phyloP scores from a whole-genome alignment of 176 grass and related monocot species.

The Saccharum officinarum region DNA sequence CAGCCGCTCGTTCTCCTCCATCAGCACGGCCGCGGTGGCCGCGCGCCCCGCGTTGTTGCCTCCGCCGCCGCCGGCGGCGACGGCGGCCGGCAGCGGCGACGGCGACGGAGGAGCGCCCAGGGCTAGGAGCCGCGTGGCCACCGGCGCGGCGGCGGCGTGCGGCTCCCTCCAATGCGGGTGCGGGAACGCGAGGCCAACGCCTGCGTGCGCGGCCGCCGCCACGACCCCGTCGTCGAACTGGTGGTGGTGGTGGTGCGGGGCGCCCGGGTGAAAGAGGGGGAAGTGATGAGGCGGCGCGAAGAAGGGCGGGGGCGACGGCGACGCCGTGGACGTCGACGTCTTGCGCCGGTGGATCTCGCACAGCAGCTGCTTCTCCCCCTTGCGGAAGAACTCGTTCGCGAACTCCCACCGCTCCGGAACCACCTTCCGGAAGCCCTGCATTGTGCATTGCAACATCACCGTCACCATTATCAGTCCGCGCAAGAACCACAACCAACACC shows the following conservation, averaged over 20 bases:
- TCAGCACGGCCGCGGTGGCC: constrained; percentile 57
- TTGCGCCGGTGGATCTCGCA: constrained; percentile 95
- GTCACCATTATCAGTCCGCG: background rate
- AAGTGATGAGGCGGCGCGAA: constrained; percentile 58
- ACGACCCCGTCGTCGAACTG: constrained; percentile 48
- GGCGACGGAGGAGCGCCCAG: constrained; percentile 23
- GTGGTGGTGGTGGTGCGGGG: constrained; percentile 49
- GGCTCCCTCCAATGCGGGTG: constrained; percentile 49
- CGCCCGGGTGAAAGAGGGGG: constrained; percentile 51
- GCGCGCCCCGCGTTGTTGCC: constrained; percentile 12
- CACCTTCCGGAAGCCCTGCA: constrained; percentile 87
- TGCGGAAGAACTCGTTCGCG: constrained; percentile 88
- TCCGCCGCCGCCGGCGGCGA: background rate
- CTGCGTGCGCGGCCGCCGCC: background rate
- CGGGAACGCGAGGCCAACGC: constrained; percentile 41
- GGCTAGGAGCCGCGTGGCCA: constrained; percentile 43
- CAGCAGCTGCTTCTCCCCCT: constrained; percentile 75
- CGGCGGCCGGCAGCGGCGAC: background rate
- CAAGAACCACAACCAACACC: background rate
- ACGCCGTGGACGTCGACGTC: constrained; percentile 52
- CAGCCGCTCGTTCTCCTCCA: constrained; percentile 93
- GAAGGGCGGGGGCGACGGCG: constrained; percentile 58
- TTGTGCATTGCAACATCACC: background rate
- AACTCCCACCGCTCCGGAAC: constrained; percentile 93
- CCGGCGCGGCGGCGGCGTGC: constrained; percentile 17